phyloP scores from a whole-genome alignment of 2,329 filamentous ascomycete species.

The Zalaria sp. region DNA sequence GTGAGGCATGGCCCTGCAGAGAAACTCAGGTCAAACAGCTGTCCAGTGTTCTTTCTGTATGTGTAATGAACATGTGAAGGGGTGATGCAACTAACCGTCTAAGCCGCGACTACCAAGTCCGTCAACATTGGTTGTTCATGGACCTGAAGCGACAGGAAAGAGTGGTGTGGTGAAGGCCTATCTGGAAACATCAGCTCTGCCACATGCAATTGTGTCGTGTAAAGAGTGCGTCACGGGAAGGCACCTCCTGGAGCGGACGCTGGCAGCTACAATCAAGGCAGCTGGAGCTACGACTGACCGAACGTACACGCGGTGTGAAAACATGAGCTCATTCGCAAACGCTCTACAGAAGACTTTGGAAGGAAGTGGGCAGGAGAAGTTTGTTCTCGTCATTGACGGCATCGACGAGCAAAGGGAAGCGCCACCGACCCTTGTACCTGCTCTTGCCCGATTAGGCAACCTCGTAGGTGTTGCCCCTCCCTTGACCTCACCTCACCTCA shows the following conservation, averaged over 20 bases:
- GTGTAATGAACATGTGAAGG: constrained; percentile 6
- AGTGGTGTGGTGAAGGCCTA: constrained; percentile 53
- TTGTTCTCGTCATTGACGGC: constrained; percentile 76
- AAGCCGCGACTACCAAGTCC: constrained; percentile 55
- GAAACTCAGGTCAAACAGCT: constrained; percentile 34
- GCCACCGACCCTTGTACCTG: constrained; percentile 63
- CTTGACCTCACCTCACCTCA: neutral
- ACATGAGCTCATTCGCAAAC: constrained; percentile 60
- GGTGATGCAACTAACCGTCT: constrained; percentile 4
- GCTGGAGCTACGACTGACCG: neutral
- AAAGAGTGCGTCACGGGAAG: constrained; percentile 65
- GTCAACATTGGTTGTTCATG: constrained; percentile 64
- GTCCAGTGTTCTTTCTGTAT: constrained; percentile 29
- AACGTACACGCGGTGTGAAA: constrained; percentile 57
- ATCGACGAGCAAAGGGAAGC: constrained; percentile 76
- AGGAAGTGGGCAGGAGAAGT: constrained; percentile 41
- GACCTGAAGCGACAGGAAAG: constrained; percentile 79
- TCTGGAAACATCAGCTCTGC: constrained; percentile 36
- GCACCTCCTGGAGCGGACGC: constrained; percentile 61
- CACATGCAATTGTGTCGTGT: constrained; percentile 51
- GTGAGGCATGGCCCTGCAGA: constrained; percentile 23
- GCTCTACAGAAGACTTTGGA: constrained; percentile 54
- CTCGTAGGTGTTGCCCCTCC: constrained; percentile 35
- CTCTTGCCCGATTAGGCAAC: constrained; percentile 68
- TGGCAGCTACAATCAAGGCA: constrained; percentile 35